phyloP scores from a whole-genome alignment of 345 rosid species.

The Orychophragmus violaceus region DNA sequence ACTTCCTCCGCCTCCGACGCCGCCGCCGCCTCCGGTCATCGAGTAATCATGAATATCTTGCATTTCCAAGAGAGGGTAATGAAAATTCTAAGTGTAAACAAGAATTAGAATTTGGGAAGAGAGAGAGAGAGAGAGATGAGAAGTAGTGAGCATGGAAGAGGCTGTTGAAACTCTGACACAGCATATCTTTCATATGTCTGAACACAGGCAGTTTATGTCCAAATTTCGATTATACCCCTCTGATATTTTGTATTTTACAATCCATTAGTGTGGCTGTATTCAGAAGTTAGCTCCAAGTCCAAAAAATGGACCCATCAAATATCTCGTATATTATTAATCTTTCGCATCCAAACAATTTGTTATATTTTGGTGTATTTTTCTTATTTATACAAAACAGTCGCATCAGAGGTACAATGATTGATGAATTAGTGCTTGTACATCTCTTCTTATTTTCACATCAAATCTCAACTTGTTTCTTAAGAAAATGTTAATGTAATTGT shows the following conservation, averaged over 20 bases:
- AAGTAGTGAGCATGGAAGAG: conserved; percentile 1
- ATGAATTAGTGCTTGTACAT: neutral
- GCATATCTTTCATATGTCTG: conserved; percentile 35
- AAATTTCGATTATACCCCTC: conserved; percentile 24
- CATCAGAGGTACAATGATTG: conserved; percentile 23
- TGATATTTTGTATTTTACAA: conserved; percentile 23
- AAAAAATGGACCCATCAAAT: conserved; percentile 19
- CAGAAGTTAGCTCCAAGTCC: conserved; percentile 17
- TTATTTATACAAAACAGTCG: conserved; percentile 11
- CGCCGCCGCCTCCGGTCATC: conserved; percentile 20
- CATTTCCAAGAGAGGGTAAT: conserved; percentile 4
- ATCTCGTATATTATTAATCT: conserved; percentile 5
- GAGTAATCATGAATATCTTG: conserved; percentile 33
- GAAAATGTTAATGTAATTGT: neutral
- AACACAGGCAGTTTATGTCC: conserved; percentile 23
- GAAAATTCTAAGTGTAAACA: neutral
- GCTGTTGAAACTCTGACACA: conserved; percentile 28
- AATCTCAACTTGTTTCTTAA: neutral
- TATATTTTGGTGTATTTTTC: neutral
- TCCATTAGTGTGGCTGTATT: conserved; percentile 10
- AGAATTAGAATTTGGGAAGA: conserved; percentile 2
- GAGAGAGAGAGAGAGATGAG: neutral
- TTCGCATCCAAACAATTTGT: neutral
- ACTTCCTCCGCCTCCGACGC: conserved; percentile 16
- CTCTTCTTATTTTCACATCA: neutral